Evolutionary conservation across 2,329 filamentous ascomycete genomes (phyloP).

Genomic region (Emydomyces testavorans): DNA sequence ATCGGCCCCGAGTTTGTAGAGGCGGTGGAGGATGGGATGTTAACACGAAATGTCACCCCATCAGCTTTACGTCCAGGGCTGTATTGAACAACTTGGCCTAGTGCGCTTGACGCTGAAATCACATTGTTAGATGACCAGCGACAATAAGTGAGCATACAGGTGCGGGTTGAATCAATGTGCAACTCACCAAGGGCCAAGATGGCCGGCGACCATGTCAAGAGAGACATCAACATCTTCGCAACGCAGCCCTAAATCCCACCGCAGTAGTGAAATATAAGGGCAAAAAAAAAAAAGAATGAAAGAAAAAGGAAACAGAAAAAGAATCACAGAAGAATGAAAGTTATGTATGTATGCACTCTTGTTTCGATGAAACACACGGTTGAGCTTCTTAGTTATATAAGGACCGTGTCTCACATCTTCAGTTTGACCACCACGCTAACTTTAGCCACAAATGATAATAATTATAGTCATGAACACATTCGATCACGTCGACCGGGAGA

Average conservation of each 20-base stretch:
- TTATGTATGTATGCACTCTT: no score
- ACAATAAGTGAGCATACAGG: no score
- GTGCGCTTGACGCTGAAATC: constrained; percentile 15
- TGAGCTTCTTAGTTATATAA: neutral
- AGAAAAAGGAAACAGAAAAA: neutral
- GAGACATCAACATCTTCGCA: neutral
- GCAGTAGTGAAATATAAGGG: neutral
- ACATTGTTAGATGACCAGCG: neutral
- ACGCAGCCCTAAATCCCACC: neutral
- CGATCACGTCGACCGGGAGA: no score
- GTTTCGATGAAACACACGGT: no score
- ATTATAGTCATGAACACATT: no score
- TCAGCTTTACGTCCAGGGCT: constrained; percentile 16
- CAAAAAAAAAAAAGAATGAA: neutral
- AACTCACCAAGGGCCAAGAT: constrained; percentile 3
- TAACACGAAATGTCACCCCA: constrained; percentile 38
- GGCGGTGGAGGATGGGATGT: constrained; percentile 44
- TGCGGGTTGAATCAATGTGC: neutral
- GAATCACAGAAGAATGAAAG: neutral
- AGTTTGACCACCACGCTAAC: no score
- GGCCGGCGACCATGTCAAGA: neutral
- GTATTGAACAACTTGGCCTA: constrained; percentile 18
- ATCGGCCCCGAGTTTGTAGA: constrained; percentile 44
- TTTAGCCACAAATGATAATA: no score
- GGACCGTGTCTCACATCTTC: neutral